Evolutionary conservation across 805 yeast species (phyloP).

Genomic region (Ogataea ganodermae): DNA sequence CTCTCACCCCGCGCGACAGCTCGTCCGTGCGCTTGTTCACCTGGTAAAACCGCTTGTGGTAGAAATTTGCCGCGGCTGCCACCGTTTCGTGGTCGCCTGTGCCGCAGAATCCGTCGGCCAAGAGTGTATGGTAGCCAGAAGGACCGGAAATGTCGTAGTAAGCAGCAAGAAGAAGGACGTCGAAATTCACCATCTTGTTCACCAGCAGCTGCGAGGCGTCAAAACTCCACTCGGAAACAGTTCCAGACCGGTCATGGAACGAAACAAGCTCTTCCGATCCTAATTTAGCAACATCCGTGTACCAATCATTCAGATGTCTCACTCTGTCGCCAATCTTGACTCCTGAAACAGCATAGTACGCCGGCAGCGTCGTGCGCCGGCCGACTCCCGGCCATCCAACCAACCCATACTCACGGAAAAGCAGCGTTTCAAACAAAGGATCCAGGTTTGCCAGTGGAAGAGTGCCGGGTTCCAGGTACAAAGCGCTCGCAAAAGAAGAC

Average conservation of each 20-base stretch:
- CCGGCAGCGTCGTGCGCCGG: conserved; percentile 64
- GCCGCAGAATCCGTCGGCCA: conserved; percentile 44
- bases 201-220: conserved; percentile 51
- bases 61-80: conserved; percentile 47
- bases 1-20: conserved; percentile 41
- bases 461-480: conserved; percentile 47
- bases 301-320: conserved; percentile 14
- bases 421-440: conserved; percentile 35
- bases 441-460: conserved; percentile 41
- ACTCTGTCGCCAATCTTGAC: conserved; percentile 14
- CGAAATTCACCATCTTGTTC: conserved; percentile 45
- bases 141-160: conserved; percentile 51
- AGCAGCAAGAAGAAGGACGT: conserved; percentile 44
- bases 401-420: conserved; percentile 53
- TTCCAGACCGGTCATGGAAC: conserved; percentile 45
- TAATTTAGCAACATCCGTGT: conserved; percentile 2
- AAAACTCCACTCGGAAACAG: conserved; percentile 49
- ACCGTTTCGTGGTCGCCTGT: conserved; percentile 55
- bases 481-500: conserved; percentile 44
- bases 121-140: conserved; percentile 38
- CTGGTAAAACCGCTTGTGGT: conserved; percentile 43
- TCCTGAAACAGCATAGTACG: conserved; percentile 44
- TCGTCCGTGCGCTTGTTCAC: conserved; percentile 43
- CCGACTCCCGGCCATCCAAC: conserved; percentile 74
- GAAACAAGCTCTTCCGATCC: conserved; percentile 15